Conservation (phyloP, 768 basidiomycete genomes). For the Suillus plorans region DNA sequence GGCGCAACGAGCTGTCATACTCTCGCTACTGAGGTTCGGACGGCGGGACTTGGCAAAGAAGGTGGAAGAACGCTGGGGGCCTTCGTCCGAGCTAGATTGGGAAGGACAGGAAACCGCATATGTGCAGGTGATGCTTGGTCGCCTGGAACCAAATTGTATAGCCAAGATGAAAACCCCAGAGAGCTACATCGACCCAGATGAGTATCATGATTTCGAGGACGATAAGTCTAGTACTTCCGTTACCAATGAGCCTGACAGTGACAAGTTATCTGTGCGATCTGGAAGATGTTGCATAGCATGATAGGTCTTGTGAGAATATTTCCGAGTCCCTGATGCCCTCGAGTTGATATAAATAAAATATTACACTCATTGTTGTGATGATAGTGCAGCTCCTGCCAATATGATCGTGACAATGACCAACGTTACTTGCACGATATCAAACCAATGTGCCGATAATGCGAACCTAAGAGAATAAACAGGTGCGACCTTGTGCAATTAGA, state of each 20-base stretch:
- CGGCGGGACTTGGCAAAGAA: slow-evolving; percentile 1
- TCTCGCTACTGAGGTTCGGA: slow-evolving; percentile 1
- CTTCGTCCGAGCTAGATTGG: background rate
- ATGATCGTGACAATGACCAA: background rate
- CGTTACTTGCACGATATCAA: background rate
- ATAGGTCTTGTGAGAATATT: background rate
- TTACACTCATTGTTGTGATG: background rate
- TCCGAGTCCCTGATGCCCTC: background rate
- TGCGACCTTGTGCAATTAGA: background rate
- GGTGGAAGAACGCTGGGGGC: slow-evolving; percentile 4
- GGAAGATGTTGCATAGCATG: background rate
- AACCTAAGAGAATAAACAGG: background rate
- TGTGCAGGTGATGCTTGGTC: background rate
- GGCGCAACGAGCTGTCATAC: slow-evolving; percentile 2
- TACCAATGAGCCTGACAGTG: background rate
- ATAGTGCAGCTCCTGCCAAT: background rate
- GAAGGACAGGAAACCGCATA: background rate
- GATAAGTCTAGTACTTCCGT: background rate
- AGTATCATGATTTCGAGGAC: no score
- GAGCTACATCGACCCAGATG: background rate
- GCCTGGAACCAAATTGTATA: background rate
- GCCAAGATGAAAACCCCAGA: background rate
- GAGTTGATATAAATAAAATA: background rate
- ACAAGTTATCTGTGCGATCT: background rate
- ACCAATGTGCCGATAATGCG: no score